A percentile compares a stretch with the other conserved stretches of the same genome.
Conservation (phyloP, 192 early-diverging fungal species). For the Rhizophlyctis rosea region DNA sequence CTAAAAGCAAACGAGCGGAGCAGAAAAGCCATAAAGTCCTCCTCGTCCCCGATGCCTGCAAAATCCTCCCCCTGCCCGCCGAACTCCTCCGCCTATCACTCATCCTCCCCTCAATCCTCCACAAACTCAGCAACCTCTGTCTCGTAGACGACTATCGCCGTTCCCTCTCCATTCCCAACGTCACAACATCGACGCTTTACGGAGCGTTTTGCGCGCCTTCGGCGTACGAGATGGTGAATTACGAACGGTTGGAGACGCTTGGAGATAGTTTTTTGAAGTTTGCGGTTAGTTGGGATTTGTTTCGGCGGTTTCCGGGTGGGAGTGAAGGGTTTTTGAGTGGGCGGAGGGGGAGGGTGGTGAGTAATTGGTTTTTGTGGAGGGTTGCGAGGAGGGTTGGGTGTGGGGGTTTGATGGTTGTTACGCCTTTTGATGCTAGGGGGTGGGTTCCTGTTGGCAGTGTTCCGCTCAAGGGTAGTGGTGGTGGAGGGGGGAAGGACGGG, state of each 20-base stretch:
- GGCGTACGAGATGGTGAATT: constrained; percentile 67
- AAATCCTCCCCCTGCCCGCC: constrained; percentile 33
- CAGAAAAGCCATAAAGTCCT: constrained; percentile 5
- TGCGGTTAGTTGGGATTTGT: constrained; percentile 63
- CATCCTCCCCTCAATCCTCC: constrained; percentile 36
- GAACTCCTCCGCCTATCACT: constrained; percentile 22
- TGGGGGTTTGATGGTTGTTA: constrained; percentile 58
- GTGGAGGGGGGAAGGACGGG: too few species aligned
- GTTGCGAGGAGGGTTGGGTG: constrained; percentile 52
- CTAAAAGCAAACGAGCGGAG: neutral
- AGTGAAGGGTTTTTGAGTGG: constrained; percentile 81
- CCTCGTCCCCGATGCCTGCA: constrained; percentile 33
- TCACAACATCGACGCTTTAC: constrained; percentile 25
- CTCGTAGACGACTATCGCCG: constrained; percentile 28
- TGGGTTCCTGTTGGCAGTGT: constrained; percentile 33
- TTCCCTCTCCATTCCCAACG: constrained; percentile 11
- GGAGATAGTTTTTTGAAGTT: constrained; percentile 89
- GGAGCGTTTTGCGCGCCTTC: constrained; percentile 71
- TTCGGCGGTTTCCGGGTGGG: constrained; percentile 59
- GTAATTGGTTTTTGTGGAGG: constrained; percentile 68
- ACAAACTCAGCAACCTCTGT: constrained; percentile 28
- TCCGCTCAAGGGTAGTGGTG: neutral
- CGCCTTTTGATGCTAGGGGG: constrained; percentile 50
- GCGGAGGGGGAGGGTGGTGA: constrained; percentile 67
- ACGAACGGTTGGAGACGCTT: constrained; percentile 85